phyloP scores from a whole-genome alignment of 768 basidiomycete genomes.

The Ephemerocybe angulata region DNA sequence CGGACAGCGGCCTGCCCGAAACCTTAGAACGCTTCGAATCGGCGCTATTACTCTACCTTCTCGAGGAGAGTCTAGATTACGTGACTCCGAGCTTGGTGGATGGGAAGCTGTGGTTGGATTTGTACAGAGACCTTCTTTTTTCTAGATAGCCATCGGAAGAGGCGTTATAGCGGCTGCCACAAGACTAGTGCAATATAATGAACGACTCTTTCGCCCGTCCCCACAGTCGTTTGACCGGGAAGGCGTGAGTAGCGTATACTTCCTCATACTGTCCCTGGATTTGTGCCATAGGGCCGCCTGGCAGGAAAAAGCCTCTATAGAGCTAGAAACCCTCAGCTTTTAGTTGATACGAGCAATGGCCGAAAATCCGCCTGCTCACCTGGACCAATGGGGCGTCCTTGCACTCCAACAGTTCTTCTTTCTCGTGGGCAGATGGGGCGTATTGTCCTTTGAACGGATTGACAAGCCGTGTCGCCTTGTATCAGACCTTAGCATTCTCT shows the following conservation, averaged over 20 bases:
- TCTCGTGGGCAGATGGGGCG: neutral
- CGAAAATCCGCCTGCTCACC: too few relatives aligned
- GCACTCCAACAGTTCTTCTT: neutral
- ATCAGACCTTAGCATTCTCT: neutral
- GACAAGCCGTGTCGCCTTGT: too few relatives aligned
- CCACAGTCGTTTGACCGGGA: neutral
- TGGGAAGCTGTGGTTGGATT: neutral
- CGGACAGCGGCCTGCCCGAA: conserved; percentile 2
- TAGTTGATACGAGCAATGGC: too few relatives aligned
- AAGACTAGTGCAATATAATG: neutral
- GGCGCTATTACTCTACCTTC: conserved; percentile 6
- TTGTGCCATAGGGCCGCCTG: too few relatives aligned
- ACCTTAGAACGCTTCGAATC: conserved; percentile 1
- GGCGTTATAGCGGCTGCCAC: neutral
- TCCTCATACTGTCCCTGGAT: neutral
- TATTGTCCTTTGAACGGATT: neutral
- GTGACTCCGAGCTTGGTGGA: conserved; percentile 4
- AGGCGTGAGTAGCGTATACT: neutral
- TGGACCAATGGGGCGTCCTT: too few relatives aligned
- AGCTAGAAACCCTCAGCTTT: neutral
- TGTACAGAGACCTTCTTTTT: conserved; percentile 3
- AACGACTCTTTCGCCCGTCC: neutral
- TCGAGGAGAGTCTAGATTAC: neutral
- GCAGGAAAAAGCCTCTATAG: too few relatives aligned
- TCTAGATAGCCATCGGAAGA: conserved; percentile 1